Conservation (phyloP, 2,329 filamentous ascomycete genomes). For the Alternaria tenuissima region DNA sequence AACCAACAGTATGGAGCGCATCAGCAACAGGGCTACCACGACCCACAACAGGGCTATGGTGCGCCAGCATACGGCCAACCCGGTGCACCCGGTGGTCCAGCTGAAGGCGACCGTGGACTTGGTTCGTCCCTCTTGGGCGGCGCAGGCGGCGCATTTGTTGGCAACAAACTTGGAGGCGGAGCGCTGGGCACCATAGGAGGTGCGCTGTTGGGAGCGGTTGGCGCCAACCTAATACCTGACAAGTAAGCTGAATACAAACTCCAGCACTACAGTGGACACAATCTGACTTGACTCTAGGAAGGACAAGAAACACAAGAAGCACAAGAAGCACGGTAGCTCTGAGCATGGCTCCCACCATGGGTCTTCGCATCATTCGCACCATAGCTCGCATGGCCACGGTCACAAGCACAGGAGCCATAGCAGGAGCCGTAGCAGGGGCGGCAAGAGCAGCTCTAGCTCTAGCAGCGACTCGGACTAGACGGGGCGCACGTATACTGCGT, state of each 20-base stretch:
- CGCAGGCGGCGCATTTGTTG: constrained; percentile 63
- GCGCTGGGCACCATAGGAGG: constrained; percentile 61
- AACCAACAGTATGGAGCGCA: constrained; percentile 32
- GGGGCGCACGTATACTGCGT: background rate
- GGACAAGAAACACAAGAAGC: constrained; percentile 44
- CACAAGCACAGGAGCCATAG: constrained; percentile 43
- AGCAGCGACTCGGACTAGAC: constrained; percentile 49
- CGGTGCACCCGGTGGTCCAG: constrained; percentile 41
- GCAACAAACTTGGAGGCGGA: constrained; percentile 63
- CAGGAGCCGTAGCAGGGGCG: constrained; percentile 43
- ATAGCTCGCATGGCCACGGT: constrained; percentile 1
- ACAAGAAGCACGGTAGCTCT: constrained; percentile 47
- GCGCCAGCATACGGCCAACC: constrained; percentile 53
- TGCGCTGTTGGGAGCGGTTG: constrained; percentile 63
- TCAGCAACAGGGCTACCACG: constrained; percentile 22
- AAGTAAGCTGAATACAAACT: constrained; percentile 39
- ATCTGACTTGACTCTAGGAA: constrained; percentile 23
- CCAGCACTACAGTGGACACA: background rate
- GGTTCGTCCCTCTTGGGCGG: constrained; percentile 63
- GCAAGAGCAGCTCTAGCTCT: constrained; percentile 43
- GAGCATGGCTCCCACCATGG: constrained; percentile 36
- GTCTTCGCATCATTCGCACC: constrained; percentile 17
- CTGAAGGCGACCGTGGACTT: constrained; percentile 64
- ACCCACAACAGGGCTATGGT: constrained; percentile 34
- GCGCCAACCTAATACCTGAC: constrained; percentile 61